Base-by-base conservation (phyloP, 2,329 filamentous ascomycete genomes). In the Ophiostoma angusticollis region DNA sequence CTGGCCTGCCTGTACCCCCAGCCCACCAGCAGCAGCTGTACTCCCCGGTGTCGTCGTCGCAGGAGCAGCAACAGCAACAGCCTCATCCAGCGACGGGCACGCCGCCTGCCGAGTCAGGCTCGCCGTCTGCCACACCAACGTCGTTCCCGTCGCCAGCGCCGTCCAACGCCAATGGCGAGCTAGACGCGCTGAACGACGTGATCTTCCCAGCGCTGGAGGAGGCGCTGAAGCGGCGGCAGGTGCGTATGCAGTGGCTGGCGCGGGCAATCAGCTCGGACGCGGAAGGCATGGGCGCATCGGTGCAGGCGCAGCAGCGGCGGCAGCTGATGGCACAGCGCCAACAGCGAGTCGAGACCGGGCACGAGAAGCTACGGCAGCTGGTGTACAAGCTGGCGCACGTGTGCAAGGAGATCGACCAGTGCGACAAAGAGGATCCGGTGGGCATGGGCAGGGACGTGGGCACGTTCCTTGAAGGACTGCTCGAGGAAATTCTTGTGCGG, bases 161-260 rank as follows among this genome's bases (percentile, higher is more conserved):
- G 1, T 54, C 67, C 2, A 74, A 72, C 44, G 59, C 72, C 18
- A 72, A 74, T 40, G 76, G 72, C 11, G 82, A 93, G 42, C 70
- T 93, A 17, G 91, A 93, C 38, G 86, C 87, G 2, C 70, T 95
- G 1, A 84, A 81, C 53, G 84, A 89, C 49, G 89, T 98, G 36
- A 84, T 98, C 27, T 78, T 96, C 46, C 91, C 91, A 1, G 89
- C 91, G 2, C 70, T 98, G 2, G 86, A 94, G 58, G 83, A 91
- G 49, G 86, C 91, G 7, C 74, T 96, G 16, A 84, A 86, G 56
- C 74, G 91, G 37, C 80, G 91, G 38, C 72, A 76, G 54, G 70
- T 71, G 47, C 66, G 72, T 28, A 60, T 79, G 38, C 73, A 74
- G 52, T 68, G 70, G 41, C 51, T 64, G 31, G 64, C 68, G 45